Base-by-base conservation (phyloP, 805 yeast species). In the Saccharomycopsis malanga region DNA sequence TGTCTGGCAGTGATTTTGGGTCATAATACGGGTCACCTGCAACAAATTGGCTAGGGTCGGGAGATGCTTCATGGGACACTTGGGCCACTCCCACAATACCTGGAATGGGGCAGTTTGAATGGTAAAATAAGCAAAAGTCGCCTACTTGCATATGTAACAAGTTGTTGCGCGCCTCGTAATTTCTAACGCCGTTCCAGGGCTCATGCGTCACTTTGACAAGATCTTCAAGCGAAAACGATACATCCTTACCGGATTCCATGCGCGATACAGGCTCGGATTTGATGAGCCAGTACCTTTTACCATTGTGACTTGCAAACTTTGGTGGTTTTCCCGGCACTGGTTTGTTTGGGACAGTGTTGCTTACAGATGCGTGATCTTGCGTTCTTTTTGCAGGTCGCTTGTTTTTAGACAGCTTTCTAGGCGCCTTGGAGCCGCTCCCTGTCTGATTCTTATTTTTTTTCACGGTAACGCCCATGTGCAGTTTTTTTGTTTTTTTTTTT, bases 161-260 rank as follows among this genome's bases (percentile, higher is more conserved):
- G 49, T 69, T 67, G 53, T 76, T 77, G 50, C 72, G 63, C 1
- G 82, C 81, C 59, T 76, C 81, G 50, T 70, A 70, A 56, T 77
- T 77, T 39, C 83, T 62, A 9, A 77, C 81, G 1, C 83, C 82
- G 52, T 74, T 76, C 82, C 82, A 77, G n/a, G 72, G 67, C 44
- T 72, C 74, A 1, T 50, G 50, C 4, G 58, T 63, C 6, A 65
- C 70, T 4, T 64, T 54, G 15, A 66, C 56, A 10, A 77, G 59
- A 25, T 70, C 75, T 6, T 62, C 62, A 4, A 76, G 61, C 4
- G 79, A 65, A 56, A 74, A 77, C 36, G 66, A 65, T 20, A 71
- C 76, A 55, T 77, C 79, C 17, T 60, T 59, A 2, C 75, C 76
- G 0, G 72, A 58, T 43, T 73, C 79, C 9, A 74, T 59, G 38